These are phyloP conservation scores for Haematococcus lacustris DNA, from an alignment of 139 green algal genomes.

Conservation along the genomic window DNA sequence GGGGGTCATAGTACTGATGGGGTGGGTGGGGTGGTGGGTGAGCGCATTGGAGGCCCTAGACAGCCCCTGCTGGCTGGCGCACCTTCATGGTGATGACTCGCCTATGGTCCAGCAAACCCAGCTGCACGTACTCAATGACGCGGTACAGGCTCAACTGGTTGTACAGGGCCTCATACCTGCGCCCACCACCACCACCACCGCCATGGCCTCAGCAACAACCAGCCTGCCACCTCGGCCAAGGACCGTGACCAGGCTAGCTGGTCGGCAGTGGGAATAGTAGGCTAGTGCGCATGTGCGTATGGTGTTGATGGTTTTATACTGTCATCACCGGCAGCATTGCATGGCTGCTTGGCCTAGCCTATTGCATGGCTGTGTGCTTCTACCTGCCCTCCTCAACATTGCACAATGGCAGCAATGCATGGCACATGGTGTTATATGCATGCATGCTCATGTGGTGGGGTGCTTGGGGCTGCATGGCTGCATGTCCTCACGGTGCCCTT, in stretches of 20 bases:
- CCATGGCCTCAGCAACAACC: too few species aligned
- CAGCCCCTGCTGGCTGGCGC: neutral
- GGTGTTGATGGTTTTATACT: neutral
- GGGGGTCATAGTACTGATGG: neutral
- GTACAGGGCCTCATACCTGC: conserved; percentile 48
- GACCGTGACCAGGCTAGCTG: neutral
- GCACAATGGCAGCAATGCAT: neutral
- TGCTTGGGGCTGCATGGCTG: too few species aligned
- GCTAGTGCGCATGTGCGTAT: neutral
- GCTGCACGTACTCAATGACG: conserved; percentile 53
- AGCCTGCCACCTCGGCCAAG: neutral
- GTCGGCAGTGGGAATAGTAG: neutral
- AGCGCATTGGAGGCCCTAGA: neutral
- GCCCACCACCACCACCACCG: too few species aligned
- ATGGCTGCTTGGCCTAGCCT: neutral
- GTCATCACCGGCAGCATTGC: neutral
- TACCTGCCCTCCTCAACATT: conserved; percentile 4
- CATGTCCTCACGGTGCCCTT: conserved; percentile 26
- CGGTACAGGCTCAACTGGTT: conserved; percentile 57
- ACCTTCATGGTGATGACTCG: conserved; percentile 87
- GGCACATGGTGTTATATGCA: neutral
- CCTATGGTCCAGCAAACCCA: conserved; percentile 57
- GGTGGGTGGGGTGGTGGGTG: neutral
- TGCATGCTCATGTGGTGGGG: too few species aligned
- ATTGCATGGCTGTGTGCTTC: neutral